Evolutionary conservation across 306 rosid genomes (phyloP), one percentile per base, ranked within the genome.

Genomic region (Clitoria ternatea): DNA sequence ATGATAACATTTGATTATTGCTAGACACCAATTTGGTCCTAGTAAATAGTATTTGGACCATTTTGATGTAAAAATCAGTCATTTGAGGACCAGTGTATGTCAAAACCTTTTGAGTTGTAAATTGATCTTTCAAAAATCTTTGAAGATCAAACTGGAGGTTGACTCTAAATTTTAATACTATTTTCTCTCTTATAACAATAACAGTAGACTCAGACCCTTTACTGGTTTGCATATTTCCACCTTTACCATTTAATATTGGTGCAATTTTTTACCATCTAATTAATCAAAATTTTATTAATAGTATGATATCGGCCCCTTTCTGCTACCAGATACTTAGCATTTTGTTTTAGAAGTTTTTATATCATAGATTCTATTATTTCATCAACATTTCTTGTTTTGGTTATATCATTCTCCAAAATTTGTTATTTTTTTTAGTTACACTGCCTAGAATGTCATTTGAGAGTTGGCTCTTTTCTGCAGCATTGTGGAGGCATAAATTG

Each of bases 401-500:
- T 68, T 74, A 52, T 56, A 65, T n/a, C n/a, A 20, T 42, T 42
- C 40, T 56, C 66, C 44, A 44, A 57, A 64, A 29, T 44, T 50
- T 30, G 60, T 18, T 56, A n/a, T 6, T 18, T 73, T 57, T 33
- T 35, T 12, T 17, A 30, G 56, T 74, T 78, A 23, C 57, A 53
- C 45, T 22, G 48, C 18, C 64, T 52, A 49, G 39, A 22, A 24
- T n/a, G n/a, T 14, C 6, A n/a, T 82, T 70, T 74, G 68, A 64
- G 26, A 59, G 35, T 55, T 81, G 75, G 75, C 77, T 79, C 32
- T 68, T 80, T 64, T 77, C 48, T 70, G 81, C 94, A 94, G 99
- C 99, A 94, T 77, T 94, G 91, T 74, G 97, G 96, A 57, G 97
- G 99, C 68, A 74, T 94, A 83, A 94, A 94, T 75, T 87, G 97